phyloP scores from a whole-genome alignment of 352 stramenopile species.

The Elongisporangium undulatum region DNA sequence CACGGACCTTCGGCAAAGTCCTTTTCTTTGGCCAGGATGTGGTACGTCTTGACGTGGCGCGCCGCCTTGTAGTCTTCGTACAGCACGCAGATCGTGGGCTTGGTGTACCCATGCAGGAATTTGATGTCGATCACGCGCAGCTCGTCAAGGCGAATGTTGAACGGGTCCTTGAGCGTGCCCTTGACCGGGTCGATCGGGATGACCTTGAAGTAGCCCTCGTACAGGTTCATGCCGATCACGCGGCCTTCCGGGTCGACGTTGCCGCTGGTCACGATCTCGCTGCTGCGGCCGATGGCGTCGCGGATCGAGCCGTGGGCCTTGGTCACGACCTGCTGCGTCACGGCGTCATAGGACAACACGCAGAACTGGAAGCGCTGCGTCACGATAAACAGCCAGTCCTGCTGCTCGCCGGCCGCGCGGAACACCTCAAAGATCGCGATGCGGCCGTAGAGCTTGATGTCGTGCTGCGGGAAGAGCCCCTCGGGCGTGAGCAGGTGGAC shows the following conservation, averaged over 20 bases:
- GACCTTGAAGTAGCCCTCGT: conserved; percentile 90
- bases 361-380: conserved; percentile 91
- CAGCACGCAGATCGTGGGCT: conserved; percentile 89
- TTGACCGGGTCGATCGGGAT: conserved; percentile 83
- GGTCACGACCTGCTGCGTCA: conserved; percentile 69
- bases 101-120: conserved; percentile 87
- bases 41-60: conserved; percentile 91
- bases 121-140: conserved; percentile 92
- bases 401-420: conserved; percentile 57
- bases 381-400: conserved; percentile 87
- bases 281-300: conserved; percentile 84
- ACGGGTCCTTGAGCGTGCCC: conserved; percentile 78
- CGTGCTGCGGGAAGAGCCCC: conserved; percentile 80
- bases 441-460: conserved; percentile 84
- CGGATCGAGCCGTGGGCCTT: conserved; percentile 84
- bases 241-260: conserved; percentile 86
- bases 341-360: conserved; percentile 78
- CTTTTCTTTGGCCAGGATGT: conserved; percentile 88
- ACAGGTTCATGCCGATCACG: conserved; percentile 90
- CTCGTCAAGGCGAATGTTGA: conserved; percentile 93
- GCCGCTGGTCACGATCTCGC: conserved; percentile 84
- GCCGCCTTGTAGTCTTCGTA: conserved; percentile 90
- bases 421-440: conserved; percentile 88
- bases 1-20: conserved; percentile 87
- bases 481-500: conserved; percentile 85